A percentile compares a stretch with the other conserved stretches of the same genome.
These are phyloP conservation scores for Musa balbisiana DNA, from an alignment of 202 grass and related monocot species.

Conservation along the genomic window DNA sequence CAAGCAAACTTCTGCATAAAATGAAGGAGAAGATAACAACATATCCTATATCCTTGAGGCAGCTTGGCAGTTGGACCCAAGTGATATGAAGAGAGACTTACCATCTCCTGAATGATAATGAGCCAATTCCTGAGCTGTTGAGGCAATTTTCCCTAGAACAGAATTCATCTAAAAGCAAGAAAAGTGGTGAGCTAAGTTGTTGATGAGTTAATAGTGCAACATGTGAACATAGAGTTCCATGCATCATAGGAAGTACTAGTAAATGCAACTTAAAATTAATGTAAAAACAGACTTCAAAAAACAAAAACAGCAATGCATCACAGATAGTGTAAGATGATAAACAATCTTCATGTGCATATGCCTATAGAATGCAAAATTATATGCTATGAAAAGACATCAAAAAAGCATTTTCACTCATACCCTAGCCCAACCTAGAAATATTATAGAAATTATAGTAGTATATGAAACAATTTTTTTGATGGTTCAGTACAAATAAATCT, in stretches of 20 bases:
- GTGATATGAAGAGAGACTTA: constrained; percentile 28
- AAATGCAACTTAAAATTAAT: background rate
- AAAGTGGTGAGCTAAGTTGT: constrained; percentile 13
- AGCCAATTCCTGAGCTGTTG: constrained; percentile 71
- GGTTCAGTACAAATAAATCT: background rate
- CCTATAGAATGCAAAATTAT: background rate
- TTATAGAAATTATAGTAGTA: background rate
- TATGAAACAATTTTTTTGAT: background rate
- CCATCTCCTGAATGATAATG: constrained; percentile 89
- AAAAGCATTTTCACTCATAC: background rate
- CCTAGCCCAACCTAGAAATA: background rate
- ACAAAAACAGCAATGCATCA: background rate
- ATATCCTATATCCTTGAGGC: background rate
- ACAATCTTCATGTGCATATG: background rate
- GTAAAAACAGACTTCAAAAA: background rate
- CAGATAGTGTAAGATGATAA: background rate
- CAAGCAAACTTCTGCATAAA: background rate
- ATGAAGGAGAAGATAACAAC: background rate
- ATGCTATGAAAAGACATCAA: background rate
- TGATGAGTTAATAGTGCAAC: background rate
- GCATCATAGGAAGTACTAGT: background rate
- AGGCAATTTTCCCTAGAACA: constrained; percentile 68
- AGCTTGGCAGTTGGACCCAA: constrained; percentile 14
- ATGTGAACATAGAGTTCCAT: background rate
- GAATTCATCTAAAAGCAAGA: constrained; percentile 70